A percentile compares a stretch with the other conserved stretches of the same genome.
Evolutionary conservation across 2,329 filamentous ascomycete species (phyloP).

Genomic region (Aspergillus sergii): DNA sequence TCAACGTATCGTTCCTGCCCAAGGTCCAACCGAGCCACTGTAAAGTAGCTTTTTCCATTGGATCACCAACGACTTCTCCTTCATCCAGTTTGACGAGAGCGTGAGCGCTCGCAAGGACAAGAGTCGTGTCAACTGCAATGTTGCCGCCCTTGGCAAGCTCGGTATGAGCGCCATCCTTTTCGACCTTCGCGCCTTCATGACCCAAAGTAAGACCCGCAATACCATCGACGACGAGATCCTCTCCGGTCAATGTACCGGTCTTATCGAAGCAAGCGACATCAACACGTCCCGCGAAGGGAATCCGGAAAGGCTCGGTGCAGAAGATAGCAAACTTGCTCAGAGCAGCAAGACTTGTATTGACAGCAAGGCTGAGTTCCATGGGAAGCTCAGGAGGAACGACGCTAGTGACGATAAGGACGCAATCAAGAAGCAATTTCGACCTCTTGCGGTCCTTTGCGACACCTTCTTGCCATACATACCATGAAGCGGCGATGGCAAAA

Average conservation of each 20-base stretch:
- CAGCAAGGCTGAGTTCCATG: conserved; percentile 96
- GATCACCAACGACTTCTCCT: conserved; percentile 94
- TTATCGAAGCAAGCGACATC: conserved; percentile 99
- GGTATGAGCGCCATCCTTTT: conserved; percentile 80
- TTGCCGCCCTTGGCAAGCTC: conserved; percentile 72
- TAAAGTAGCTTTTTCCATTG: conserved; percentile 97
- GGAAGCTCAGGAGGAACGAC: conserved; percentile 97
- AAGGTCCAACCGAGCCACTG: conserved; percentile 87
- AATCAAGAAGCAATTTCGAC: conserved; percentile 95
- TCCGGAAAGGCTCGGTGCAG: conserved; percentile 98
- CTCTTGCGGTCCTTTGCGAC: conserved; percentile 92
- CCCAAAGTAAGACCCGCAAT: conserved; percentile 85
- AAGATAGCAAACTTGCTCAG: conserved; percentile 96
- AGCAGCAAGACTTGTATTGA: conserved; percentile 95
- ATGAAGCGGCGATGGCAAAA: conserved; percentile 95
- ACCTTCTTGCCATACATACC: conserved; percentile 99
- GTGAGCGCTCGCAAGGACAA: conserved; percentile 93
- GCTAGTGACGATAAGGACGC: conserved; percentile 94
- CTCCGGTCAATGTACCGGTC: conserved; percentile 93
- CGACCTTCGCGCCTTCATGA: conserved; percentile 65
- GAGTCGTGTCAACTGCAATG: conserved; percentile 77
- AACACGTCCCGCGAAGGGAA: conserved; percentile 91
- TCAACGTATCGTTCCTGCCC: conserved; percentile 83
- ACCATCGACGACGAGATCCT: conserved; percentile 95
- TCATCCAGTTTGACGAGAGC: conserved; percentile 95